Base-by-base conservation (phyloP, 2,329 filamentous ascomycete species). In the Drechslerella stenobrocha region DNA sequence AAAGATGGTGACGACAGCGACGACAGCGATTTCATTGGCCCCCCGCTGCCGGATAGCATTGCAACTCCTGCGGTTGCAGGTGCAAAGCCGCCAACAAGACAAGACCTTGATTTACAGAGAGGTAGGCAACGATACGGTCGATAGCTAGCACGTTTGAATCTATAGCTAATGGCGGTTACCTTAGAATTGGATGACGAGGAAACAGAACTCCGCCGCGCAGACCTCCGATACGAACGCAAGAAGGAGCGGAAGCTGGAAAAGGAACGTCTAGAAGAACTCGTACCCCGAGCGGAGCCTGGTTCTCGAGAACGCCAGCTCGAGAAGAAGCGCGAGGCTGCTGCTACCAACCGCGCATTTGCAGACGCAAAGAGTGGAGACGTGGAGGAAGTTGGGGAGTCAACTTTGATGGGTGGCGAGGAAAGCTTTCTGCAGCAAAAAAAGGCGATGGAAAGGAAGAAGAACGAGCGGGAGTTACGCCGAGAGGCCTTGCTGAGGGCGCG, bases 221-320 rank as follows among this genome's bases (percentile, higher is more conserved):
- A 83, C 44, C 78, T 88, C 1, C 84, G 84, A 2, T 78, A 79
- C 13, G 82, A 82, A 3, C 86, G 88, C 56, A 84, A 82, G 70
- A 76, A 79, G 11, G 87, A 93, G 71, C 83, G 87, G 1, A 80
- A 80, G 44, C 73, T 80, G 2, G 87, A 92, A 73, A 87, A 86
- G 70, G 86, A 87, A 56, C 82, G 83, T 0, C 80, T 93, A 0
- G 89, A 96, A 11, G 91, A 96, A 70, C 78, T 96, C 0, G 84
- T 81, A 0, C 91, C 92, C 0, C 88, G 89, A 8, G 89, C 92
- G 0, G 90, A 93, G 66, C 79, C 90, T 0, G 90, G 91, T 0
- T 88, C 88, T 0, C 85, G 86, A 45, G 92, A 96, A 77, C 85
- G 92, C 8, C 83, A 85, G 73, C 81, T 97, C 0, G 92, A 98